Conservation (phyloP, 2,329 filamentous ascomycete genomes). For the Colletotrichum musae region DNA sequence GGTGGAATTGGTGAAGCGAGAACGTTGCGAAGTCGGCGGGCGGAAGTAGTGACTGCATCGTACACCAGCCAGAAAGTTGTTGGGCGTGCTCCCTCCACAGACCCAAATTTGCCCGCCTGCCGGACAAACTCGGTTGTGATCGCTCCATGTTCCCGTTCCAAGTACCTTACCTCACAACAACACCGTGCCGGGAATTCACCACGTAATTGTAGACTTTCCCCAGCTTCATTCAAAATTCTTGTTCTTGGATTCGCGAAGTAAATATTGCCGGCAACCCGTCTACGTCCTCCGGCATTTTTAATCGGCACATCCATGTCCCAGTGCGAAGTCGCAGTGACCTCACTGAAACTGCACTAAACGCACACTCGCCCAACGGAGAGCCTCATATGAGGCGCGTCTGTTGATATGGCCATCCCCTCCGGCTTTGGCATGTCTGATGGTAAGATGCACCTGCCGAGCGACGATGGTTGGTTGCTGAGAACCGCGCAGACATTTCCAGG, state of each 20-base stretch:
- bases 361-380: conserved; percentile 22
- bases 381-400: conserved; percentile 33
- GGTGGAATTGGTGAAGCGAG: background rate
- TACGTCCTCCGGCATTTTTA: background rate
- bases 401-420: conserved; percentile 41
- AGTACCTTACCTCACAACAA: conserved; percentile 19
- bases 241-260: too few relatives aligned
- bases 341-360: conserved; percentile 35
- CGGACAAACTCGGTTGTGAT: conserved; percentile 41
- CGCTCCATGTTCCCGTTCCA: conserved; percentile 31
- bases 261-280: too few relatives aligned
- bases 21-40: conserved; percentile 32
- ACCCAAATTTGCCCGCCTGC: conserved; percentile 41
- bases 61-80: conserved; percentile 28
- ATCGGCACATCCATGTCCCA: conserved; percentile 32
- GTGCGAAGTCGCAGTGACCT: conserved; percentile 31
- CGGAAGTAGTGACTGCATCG: conserved; percentile 2
- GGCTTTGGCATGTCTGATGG: conserved; percentile 54
- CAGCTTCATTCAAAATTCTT: background rate
- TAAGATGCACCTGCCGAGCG: conserved; percentile 41
- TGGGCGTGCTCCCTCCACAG: conserved; percentile 37
- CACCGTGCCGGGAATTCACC: conserved; percentile 7
- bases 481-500: conserved; percentile 55
- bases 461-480: conserved; percentile 36
- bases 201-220: background rate